Evolutionary conservation across 2,329 filamentous ascomycete species (phyloP), one percentile per base, ranked within the genome.

Genomic region (Fusarium sp.): DNA sequence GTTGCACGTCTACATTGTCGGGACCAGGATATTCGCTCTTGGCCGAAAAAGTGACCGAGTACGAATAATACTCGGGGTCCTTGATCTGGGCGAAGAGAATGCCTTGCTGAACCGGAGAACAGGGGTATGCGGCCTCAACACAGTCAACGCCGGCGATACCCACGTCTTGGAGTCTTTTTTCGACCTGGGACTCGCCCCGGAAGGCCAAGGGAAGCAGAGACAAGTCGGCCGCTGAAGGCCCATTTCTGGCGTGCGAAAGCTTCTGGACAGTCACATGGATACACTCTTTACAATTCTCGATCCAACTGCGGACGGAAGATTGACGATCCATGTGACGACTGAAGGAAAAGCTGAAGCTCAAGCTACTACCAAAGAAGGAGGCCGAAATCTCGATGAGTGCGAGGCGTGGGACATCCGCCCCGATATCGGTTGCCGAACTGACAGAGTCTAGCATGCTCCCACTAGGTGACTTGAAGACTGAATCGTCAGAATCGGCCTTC

Each of bases 51-150:
- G 42, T 71, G 46, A 71, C 46, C 1, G 72, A 74, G 51, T 74
- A 73, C 3, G 71, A 55, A 34, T 73, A 74, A 15, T 63, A 62
- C 1, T 48, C 51, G 5, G 72, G 50, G 14, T 60, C 48, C n/a
- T 36, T 67, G 24, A 70, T 58, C 39, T 74, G 72, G 0, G 68
- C 66, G 5, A 75, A 43, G 1, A 75, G 43, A 1, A 75, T 72
- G 3, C 71, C 73, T 15, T 73, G 65, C 33, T 75, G 73, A 2
- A 75, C 58, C 1, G 68, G 34, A 1, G 73, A 73, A 53, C 68
- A 73, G 6, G 73, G 73, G 1, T 73, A 74, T 8, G 39, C 51
- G 2, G 57, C 59, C 34, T 75, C 72, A 14, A 75, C 15, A 0
- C 45, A 20, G 1, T 18, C 14, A 5, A 13, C 4, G 17, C 15